Percentiles rank a stretch among this genome's conserved stretches.
Conservation (phyloP, 306 rosid genomes). For the Chamaecrista fasciculata region DNA sequence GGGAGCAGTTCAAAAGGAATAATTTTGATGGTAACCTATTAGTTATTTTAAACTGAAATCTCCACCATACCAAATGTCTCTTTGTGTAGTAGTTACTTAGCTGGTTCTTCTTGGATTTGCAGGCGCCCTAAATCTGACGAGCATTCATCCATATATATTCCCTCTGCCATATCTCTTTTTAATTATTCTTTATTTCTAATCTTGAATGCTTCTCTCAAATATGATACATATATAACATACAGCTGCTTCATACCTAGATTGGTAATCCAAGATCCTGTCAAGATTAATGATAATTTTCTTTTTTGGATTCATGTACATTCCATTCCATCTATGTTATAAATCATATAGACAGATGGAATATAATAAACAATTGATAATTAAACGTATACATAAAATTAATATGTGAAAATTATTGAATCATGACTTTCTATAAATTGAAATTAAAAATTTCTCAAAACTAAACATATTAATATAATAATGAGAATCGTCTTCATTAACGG, state of each 20-base stretch:
- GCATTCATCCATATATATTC: neutral
- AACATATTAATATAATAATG: neutral
- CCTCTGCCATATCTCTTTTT: neutral
- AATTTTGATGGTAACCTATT: conserved; percentile 41
- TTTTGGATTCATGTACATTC: no score
- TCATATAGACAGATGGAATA: no score
- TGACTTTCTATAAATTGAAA: no score
- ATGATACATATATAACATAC: conserved; percentile 28
- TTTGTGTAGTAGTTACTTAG: conserved; percentile 39
- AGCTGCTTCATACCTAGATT: neutral
- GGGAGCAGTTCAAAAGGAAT: conserved; percentile 64
- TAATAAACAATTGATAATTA: no score
- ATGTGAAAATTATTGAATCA: no score
- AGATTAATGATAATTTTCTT: no score
- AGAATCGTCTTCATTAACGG: conserved; percentile 28
- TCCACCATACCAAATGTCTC: conserved; percentile 49
- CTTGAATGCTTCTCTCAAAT: conserved; percentile 17
- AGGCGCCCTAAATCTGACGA: conserved; percentile 38
- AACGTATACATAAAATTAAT: no score
- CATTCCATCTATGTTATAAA: no score
- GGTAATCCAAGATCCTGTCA: neutral
- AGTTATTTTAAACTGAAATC: conserved; percentile 37
- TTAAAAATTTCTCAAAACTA: no score
- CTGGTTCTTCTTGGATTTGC: conserved; percentile 40
- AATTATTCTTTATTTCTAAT: neutral